These are phyloP conservation scores for Chloranthus sessilifolius DNA, from an alignment of 164 flowering plant genomes.

Conservation along the genomic window DNA sequence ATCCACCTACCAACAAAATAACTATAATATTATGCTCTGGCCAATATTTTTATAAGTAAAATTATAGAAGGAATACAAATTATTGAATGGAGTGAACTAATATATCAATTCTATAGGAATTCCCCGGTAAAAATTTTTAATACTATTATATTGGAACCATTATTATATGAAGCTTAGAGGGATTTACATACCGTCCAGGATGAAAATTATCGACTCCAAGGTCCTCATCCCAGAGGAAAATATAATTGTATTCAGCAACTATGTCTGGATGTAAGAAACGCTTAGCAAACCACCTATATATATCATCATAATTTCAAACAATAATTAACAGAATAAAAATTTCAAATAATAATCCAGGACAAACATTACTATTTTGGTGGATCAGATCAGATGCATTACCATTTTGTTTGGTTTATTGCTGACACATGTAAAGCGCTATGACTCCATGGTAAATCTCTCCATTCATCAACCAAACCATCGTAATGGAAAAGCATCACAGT, in stretches of 20 bases:
- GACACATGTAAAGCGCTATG: slow-evolving; percentile 44
- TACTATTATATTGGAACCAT: not conserved
- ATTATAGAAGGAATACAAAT: not conserved
- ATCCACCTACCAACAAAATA: not conserved
- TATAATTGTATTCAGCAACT: slow-evolving; percentile 44
- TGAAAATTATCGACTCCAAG: slow-evolving; percentile 59
- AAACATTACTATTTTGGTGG: too few species aligned
- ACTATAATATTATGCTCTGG: not conserved
- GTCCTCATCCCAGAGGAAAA: slow-evolving; percentile 79
- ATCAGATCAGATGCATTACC: slow-evolving; percentile 19
- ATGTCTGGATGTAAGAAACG: slow-evolving; percentile 71
- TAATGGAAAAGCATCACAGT: slow-evolving; percentile 64
- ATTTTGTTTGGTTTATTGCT: slow-evolving; percentile 58
- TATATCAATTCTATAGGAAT: too few species aligned
- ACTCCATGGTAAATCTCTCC: slow-evolving; percentile 48
- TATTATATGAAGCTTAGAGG: not conserved
- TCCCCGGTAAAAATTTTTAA: not conserved
- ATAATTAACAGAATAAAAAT: not conserved
- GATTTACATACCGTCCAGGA: slow-evolving; percentile 44
- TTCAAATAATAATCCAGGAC: too few species aligned
- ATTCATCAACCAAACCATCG: slow-evolving; percentile 52
- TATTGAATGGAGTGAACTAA: not conserved
- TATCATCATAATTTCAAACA: not conserved
- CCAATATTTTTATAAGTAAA: too few species aligned
- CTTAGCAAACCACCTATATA: slow-evolving; percentile 71